A percentile compares a stretch with the other conserved stretches of the same genome.
These are phyloP conservation scores for Conringia planisiliqua DNA, from an alignment of 345 rosid genomes.

Conservation along the genomic window DNA sequence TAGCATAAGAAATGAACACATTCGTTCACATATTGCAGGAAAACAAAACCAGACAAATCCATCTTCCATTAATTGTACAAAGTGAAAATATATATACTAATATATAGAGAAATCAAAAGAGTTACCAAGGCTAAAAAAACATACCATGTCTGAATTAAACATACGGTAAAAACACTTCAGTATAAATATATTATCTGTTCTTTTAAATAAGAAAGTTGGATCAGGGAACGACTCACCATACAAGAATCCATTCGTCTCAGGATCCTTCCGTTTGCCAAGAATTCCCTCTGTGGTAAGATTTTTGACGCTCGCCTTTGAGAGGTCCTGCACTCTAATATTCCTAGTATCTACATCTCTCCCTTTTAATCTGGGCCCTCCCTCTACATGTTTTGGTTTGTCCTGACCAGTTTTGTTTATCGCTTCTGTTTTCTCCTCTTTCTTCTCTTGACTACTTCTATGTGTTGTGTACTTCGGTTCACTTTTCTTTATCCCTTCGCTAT, in stretches of 20 bases:
- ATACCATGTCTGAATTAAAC: slow-evolving; percentile 4
- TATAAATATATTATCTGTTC: not conserved
- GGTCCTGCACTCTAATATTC: not conserved
- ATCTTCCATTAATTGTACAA: not conserved
- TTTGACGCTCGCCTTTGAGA: slow-evolving; percentile 14
- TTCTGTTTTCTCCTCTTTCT: slow-evolving; percentile 38
- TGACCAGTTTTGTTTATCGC: slow-evolving; percentile 32
- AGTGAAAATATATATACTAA: not conserved
- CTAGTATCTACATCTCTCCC: slow-evolving; percentile 21
- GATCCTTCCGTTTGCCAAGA: slow-evolving; percentile 57
- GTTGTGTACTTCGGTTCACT: slow-evolving; percentile 38
- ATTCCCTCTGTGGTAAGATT: slow-evolving; percentile 29
- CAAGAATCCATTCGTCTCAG: slow-evolving; percentile 54
- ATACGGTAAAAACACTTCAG: not conserved
- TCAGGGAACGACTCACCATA: slow-evolving; percentile 56
- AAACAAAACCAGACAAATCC: not conserved
- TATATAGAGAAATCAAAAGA: not conserved
- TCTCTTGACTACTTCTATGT: slow-evolving; percentile 38
- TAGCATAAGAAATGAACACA: not conserved
- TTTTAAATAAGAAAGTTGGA: not conserved
- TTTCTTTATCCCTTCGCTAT: slow-evolving; percentile 37
- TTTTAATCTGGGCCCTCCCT: slow-evolving; percentile 28
- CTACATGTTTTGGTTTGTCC: slow-evolving; percentile 36
- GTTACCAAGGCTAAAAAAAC: not conserved
- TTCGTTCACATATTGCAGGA: not conserved